Base-by-base conservation (phyloP, 2,329 filamentous ascomycete species). In the Paracorniculantispora psalliotae region DNA sequence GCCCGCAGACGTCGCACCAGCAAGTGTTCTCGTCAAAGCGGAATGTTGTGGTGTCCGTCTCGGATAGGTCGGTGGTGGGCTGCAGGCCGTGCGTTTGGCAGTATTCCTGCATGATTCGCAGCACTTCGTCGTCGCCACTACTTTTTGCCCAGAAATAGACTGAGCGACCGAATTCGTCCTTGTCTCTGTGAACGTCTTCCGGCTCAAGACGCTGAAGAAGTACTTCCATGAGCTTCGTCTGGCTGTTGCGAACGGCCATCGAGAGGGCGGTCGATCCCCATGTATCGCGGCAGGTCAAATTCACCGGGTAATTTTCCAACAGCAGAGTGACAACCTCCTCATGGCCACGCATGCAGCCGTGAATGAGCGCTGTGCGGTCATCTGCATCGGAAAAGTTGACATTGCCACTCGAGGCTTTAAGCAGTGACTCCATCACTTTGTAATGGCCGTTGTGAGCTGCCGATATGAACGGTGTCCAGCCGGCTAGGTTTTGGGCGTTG, bases 1-100 rank as follows among this genome's bases (percentile, higher is more conserved):
- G 48, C 2, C 59, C 62, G 21, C 63, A 65, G 4, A 62, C 30
- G 37, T 62, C 52, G 49, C 63, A 64, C 62, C 60, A 62, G 35
- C 57, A 61, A 2, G 33, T 47, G 2, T 51, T 23, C 5, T 33
- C 26, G 0, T 47, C 25, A 25, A 60, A 60, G 0, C 2, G 5
- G 26, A 9, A 23, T 19, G 48, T 21, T 2, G 35, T 23, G 9
- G 17, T 39, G 4, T 30, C 17, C 1, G 12, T 13, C 8, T 4
- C 10, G 15, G 8, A 13, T 23, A 41, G 15, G n/a, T n/a, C 26
- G 8, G 15, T 8, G 13, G n/a, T 23, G 9, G 33, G 54, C 8
- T 21, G 13, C n/a, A 51, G 37, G n/a, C 15, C 19, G 47, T 57
- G 55, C 13, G 5, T n/a, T 6, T 26, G 25, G 37, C 55, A 57